Evolutionary conservation across 768 basidiomycete genomes (phyloP), one percentile per base, ranked within the genome.

Genomic region (Lentinula aciculospora): DNA sequence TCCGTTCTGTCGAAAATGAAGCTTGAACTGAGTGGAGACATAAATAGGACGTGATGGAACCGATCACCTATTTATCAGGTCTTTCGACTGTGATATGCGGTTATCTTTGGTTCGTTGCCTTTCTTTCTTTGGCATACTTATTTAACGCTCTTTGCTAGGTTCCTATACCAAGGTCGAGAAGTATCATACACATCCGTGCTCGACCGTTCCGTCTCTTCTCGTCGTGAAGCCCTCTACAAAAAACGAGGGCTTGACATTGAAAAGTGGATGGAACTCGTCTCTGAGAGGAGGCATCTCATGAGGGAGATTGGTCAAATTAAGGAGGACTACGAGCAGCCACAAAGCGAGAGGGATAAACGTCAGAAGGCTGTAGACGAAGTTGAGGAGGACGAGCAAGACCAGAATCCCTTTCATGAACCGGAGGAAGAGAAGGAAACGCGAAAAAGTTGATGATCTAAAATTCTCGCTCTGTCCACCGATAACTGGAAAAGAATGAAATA

Each of bases 181-280:
- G 84, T 87, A 0, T 84, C 83, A 0, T 87, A 87, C 64, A 77
- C 82, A 7, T 85, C 84, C 28, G 75, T 86, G 3, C 73, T 88
- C 9, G 75, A 82, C 57, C 73, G 76, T 10, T 84, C 82, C 0
- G 77, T 88, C 21, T 83, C 83, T 3, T 69, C 81, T 6, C 75
- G 83, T 0, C 80, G 83, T 28, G 74, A 81, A 53, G 71, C 75
- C 4, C 68, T 86, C 46, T 88, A 88, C 67, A 76, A 77, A 60
- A 62, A 76, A 27, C 78, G 76, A 25, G 84, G 83, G 1, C 69
- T 88, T 19, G 82, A 88, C 63, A 78, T 86, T 29, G 85, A 85
- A 27, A 70, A 68, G 17, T 87, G 82, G 82, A 66, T 73, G 46
- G 85, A 86, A 32, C 68, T 82, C 29, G 68, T 79, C 4, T 66